Base-by-base conservation (phyloP, 306 rosid species). In the Cicer chorassanicum region DNA sequence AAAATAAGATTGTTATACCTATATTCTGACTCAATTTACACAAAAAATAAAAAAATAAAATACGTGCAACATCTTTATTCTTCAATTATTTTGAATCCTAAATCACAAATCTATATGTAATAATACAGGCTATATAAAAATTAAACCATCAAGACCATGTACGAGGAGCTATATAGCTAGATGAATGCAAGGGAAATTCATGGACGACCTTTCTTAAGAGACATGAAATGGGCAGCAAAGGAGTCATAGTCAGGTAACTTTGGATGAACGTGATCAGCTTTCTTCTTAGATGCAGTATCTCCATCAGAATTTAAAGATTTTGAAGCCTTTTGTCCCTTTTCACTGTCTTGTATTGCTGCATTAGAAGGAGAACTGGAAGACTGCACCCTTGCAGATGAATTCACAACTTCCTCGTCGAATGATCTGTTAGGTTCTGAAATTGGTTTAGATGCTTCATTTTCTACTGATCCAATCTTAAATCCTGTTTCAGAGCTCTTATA, bases 181-280 rank as follows among this genome's bases (percentile, higher is more conserved):
- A 70, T 54, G 68, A 78, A 82, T 56, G 69, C 41, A 55, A 60
- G 51, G 21, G 63, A 38, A 73, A 78, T 69, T 73, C 80, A 85
- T 38, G 86, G 80, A 49, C 83, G 79, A 70, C 21, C 80, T 81
- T 87, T 86, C 73, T 84, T 85, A 51, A 93, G 92, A 70, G 94
- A 84, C 43, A 45, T 68, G 81, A 93, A 90, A 78, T 87, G 90
- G 1, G 96, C 96, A 29, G 89, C 72, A 7, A 91, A 79, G 55
- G 86, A 65, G 66, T 93, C 96, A 24, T 85, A 88, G 74, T 93
- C 96, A 1, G 98, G 98, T 79, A 89, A 89, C 84, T 91, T 91
- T 4, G 97, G 97, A 81, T 93, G 97, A 75, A 89, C 90, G 57
- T 93, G 98, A 70, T 80, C 81, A 24, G 80, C 76, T 62, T 67